A percentile compares a stretch with the other conserved stretches of the same genome.
These are phyloP conservation scores for Diaporthe humulicola DNA, from an alignment of 2,329 filamentous ascomycete species.

Conservation along the genomic window DNA sequence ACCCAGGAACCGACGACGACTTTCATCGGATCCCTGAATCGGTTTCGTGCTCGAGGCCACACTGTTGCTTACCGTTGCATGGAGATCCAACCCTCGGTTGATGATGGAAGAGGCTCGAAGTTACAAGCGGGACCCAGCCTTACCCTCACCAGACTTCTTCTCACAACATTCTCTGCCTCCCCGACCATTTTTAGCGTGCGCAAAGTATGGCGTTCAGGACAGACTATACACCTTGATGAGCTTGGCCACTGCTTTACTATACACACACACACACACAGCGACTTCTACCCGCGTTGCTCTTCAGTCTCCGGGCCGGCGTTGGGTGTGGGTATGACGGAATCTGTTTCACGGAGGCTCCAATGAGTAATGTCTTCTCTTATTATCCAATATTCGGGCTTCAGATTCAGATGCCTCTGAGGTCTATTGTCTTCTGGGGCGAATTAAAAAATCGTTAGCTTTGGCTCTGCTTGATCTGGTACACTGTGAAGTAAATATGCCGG, in stretches of 20 bases:
- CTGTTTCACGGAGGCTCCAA: background rate
- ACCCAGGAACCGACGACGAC: too few species aligned
- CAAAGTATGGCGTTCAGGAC: constrained; percentile 30
- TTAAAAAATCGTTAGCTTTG: background rate
- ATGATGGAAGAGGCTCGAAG: background rate
- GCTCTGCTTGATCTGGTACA: background rate
- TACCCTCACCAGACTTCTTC: background rate
- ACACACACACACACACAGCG: background rate
- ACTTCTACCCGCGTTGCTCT: constrained; percentile 5
- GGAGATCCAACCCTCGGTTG: too few species aligned
- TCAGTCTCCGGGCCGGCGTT: constrained; percentile 22
- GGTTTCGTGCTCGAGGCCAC: too few species aligned
- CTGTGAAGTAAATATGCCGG: too few species aligned
- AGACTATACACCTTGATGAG: constrained; percentile 22
- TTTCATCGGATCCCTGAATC: background rate
- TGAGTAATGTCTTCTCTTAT: constrained; percentile 19
- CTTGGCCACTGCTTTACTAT: constrained; percentile 5
- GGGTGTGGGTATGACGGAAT: background rate
- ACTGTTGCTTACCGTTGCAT: background rate
- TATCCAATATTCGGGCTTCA: background rate
- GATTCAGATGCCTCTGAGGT: background rate
- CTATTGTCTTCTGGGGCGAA: background rate
- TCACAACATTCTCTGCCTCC: background rate
- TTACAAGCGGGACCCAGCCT: background rate
- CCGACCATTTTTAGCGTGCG: background rate